Evolutionary conservation across 768 basidiomycete genomes (phyloP).

Genomic region (Rhizopogon vinicolor): DNA sequence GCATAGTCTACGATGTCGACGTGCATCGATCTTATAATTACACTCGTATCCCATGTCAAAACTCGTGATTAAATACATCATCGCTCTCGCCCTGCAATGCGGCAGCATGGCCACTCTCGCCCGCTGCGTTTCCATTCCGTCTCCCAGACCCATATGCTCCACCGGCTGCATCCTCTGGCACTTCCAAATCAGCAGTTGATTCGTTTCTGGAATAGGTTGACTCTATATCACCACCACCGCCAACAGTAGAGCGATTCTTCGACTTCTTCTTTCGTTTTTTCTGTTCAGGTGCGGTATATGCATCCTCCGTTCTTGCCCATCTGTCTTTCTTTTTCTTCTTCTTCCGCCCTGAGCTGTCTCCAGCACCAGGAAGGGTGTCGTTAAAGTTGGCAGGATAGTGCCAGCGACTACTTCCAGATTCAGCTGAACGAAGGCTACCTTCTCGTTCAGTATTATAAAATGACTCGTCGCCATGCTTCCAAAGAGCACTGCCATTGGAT

Average conservation of each 20-base stretch:
- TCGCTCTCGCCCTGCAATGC: conserved; percentile 29
- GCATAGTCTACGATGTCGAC: too few species aligned
- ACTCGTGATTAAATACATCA: conserved; percentile 63
- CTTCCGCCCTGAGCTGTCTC: conserved; percentile 42
- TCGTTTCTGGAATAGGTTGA: conserved; percentile 29
- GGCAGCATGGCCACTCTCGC: conserved; percentile 12
- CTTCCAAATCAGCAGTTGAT: conserved; percentile 40
- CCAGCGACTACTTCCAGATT: conserved; percentile 57
- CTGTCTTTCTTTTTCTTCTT: conserved; percentile 83
- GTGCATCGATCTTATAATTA: too few species aligned
- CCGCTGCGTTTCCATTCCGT: conserved; percentile 5
- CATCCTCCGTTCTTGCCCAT: conserved; percentile 85
- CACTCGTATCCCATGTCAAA: conserved; percentile 30
- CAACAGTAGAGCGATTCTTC: conserved; percentile 39
- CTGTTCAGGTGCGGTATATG: conserved; percentile 47
- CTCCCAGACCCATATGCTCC: conserved; percentile 48
- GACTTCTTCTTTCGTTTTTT: conserved; percentile 67
- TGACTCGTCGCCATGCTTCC: conserved; percentile 72
- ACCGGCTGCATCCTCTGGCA: conserved; percentile 70
- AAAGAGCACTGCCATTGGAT: conserved; percentile 48
- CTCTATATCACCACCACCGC: conserved; percentile 25
- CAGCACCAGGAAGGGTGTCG: conserved; percentile 42
- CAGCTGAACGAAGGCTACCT: conserved; percentile 32
- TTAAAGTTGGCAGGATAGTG: conserved; percentile 85
- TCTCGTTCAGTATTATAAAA: conserved; percentile 51